Conservation (phyloP, 768 basidiomycete genomes). For the Harrya chromipes region DNA sequence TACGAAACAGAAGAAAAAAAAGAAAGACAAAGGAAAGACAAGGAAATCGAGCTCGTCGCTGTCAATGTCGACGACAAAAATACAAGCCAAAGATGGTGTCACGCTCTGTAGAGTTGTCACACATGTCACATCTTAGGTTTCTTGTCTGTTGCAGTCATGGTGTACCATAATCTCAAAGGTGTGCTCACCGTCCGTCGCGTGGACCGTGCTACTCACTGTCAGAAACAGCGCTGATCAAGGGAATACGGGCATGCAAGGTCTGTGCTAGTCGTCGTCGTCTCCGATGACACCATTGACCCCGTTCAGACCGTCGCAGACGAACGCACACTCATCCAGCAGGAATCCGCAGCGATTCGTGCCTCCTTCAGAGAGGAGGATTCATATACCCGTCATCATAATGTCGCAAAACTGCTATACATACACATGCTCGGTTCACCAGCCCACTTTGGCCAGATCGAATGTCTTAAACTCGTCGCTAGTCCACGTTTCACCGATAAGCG, state of each 20-base stretch:
- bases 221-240: conserved; percentile 87
- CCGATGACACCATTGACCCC: conserved; percentile 20
- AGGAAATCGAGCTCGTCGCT: conserved; percentile 12
- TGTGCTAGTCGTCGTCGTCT: conserved; percentile 16
- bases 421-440: conserved; percentile 99
- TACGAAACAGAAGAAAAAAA: background rate
- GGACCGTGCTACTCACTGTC: conserved; percentile 19
- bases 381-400: conserved; percentile 92
- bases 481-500: conserved; percentile 96
- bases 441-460: conserved; percentile 99
- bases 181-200: conserved; percentile 14
- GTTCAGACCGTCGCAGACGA: conserved; percentile 95
- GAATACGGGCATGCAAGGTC: conserved; percentile 96
- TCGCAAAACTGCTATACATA: conserved; percentile 97
- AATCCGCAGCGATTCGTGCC: conserved; percentile 94
- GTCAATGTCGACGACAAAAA: conserved; percentile 20
- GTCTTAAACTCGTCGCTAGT: conserved; percentile 90
- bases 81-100: conserved; percentile 5
- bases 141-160: conserved; percentile 44
- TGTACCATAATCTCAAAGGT: conserved; percentile 88
- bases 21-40: background rate
- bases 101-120: conserved; percentile 22
- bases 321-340: conserved; percentile 93
- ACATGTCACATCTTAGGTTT: conserved; percentile 14
- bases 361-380: conserved; percentile 98